Base-by-base conservation (phyloP, 768 basidiomycete species). In the Floccularia luteovirens region DNA sequence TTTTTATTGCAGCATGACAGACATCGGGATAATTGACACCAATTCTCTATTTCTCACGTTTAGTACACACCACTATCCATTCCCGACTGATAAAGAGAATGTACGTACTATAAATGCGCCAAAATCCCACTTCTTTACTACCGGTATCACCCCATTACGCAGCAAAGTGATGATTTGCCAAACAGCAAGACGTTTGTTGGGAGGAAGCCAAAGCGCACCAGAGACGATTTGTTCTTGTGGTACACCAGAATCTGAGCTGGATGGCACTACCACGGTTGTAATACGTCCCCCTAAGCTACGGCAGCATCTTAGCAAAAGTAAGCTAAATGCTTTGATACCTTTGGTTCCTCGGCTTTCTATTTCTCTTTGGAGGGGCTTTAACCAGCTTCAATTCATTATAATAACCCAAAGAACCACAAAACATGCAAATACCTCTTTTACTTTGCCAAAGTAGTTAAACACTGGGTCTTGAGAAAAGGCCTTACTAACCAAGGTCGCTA, bases 391-490 rank as follows among this genome's bases (percentile, higher is more conserved):
- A 24, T 16, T 20, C 8, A 19, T 11, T 13, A 14, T 36, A 41
- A 30, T 34, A 16, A 41, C 22, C 5, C 27, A 5, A 28, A 31
- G 8, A 35, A 12, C 31, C 4, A 5, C 34, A 12, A 12, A 27
- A 8, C 3, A 44, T 51, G 8, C n/a, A n/a, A n/a, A n/a, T 34
- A 58, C 58, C 46, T 56, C 44, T 13, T 44, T 42, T 25, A 56
- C 43, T 27, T 43, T 46, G 1, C 51, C 57, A 36, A 57, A 55
- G 45, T 55, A 62, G 27, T 55, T 54, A 34, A 54, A 50, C 3
- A 54, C 51, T 8, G 61, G 58, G 40, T 61, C 58, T 4, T 48
- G 41, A 1, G 50, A 35, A 43, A 61, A 62, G 4, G 61, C 61
- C 22, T 44, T 36, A 7, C 39, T 24, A 2, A 46, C 49, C 11